A percentile compares a stretch with the other conserved stretches of the same genome.
Conservation (phyloP, 2,329 filamentous ascomycete genomes). For the Microdochium paspali region DNA sequence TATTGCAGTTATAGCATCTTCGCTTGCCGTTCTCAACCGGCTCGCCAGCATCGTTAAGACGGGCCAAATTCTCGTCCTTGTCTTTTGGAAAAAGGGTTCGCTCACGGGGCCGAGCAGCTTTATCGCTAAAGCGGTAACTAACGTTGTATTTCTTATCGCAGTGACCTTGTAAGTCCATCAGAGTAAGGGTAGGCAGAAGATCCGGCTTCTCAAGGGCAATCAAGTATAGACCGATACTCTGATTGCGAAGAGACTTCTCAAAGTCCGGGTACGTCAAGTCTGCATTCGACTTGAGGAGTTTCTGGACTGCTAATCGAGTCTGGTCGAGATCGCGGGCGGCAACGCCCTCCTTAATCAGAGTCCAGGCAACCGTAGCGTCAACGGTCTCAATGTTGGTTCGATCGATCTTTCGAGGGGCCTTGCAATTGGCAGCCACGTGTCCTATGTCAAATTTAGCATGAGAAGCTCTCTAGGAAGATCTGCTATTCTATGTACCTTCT, state of each 20-base stretch:
- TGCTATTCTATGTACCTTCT: slow-evolving; percentile 34
- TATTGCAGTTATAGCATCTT: slow-evolving; percentile 54
- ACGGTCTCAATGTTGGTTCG: slow-evolving; percentile 38
- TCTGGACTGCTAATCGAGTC: slow-evolving; percentile 46
- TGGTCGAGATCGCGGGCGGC: slow-evolving; percentile 50
- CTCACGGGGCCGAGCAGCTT: slow-evolving; percentile 49
- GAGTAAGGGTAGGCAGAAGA: slow-evolving; percentile 48
- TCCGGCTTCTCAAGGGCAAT: slow-evolving; percentile 51
- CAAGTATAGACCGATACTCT: slow-evolving; percentile 46
- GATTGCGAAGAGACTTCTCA: slow-evolving; percentile 48
- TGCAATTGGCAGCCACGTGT: slow-evolving; percentile 46
- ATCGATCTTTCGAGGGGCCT: slow-evolving; percentile 49
- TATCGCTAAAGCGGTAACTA: slow-evolving; percentile 50
- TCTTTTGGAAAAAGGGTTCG: slow-evolving; percentile 49
- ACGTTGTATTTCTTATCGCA: slow-evolving; percentile 55
- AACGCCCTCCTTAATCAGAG: slow-evolving; percentile 41
- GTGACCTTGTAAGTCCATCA: slow-evolving; percentile 65
- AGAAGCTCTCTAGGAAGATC: slow-evolving; percentile 1
- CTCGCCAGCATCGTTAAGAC: slow-evolving; percentile 58
- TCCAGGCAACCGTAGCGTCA: slow-evolving; percentile 47
- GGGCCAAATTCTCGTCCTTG: slow-evolving; percentile 49
- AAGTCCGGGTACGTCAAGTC: slow-evolving; percentile 49
- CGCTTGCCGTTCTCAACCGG: slow-evolving; percentile 48
- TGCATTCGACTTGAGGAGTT: slow-evolving; percentile 53
- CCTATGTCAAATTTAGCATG: slow-evolving; percentile 27